Conservation (phyloP, 306 rosid genomes). For the Citrullus colocynthis region DNA sequence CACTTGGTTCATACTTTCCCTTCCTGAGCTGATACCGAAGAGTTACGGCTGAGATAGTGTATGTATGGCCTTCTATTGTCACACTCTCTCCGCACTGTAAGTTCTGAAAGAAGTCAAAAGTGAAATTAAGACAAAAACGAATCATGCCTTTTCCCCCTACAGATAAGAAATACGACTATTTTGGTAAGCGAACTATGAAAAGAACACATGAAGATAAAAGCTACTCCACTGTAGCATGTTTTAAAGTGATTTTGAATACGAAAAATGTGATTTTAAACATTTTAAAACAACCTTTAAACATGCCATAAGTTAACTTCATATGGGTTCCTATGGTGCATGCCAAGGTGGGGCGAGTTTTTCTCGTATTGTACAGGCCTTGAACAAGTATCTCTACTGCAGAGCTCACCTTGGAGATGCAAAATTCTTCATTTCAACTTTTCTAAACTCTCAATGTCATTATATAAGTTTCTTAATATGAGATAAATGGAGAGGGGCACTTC, state of each 20-base stretch:
- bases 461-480: no score
- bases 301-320: not conserved
- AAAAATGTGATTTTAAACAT: not conserved
- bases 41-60: slow-evolving; percentile 78
- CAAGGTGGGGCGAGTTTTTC: not conserved
- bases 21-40: slow-evolving; percentile 86
- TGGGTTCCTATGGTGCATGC: not conserved
- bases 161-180: not conserved
- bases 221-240: not conserved
- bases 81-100: slow-evolving; percentile 60
- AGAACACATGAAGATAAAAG: not conserved
- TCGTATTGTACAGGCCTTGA: not conserved
- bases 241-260: not conserved
- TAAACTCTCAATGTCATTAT: not conserved
- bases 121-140: not conserved
- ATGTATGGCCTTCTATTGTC: slow-evolving; percentile 71
- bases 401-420: not conserved
- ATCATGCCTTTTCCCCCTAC: not conserved
- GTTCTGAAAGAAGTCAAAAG: slow-evolving; percentile 22
- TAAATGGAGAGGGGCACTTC: no score
- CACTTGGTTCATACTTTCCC: slow-evolving; percentile 87
- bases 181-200: not conserved
- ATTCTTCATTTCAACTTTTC: not conserved
- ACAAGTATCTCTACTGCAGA: not conserved
- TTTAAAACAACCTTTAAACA: not conserved